These are phyloP conservation scores for Ascochyta lentis DNA, from an alignment of 2,329 filamentous ascomycete genomes.

Conservation along the genomic window DNA sequence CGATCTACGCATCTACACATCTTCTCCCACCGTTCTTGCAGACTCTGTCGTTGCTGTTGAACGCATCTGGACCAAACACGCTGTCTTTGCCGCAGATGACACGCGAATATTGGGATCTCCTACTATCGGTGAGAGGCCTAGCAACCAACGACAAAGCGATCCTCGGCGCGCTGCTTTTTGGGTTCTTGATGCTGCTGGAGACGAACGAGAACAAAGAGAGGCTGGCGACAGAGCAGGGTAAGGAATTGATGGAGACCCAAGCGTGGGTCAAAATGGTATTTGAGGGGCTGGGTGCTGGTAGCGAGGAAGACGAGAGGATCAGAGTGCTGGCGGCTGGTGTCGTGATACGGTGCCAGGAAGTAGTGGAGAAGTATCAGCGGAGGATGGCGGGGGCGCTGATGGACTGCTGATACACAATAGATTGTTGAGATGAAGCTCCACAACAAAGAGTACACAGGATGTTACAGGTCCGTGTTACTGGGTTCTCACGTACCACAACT, in stretches of 20 bases:
- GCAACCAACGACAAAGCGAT: conserved; percentile 65
- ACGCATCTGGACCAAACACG: conserved; percentile 82
- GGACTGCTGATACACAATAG: conserved; percentile 38
- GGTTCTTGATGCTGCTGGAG: conserved; percentile 80
- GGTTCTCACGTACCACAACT: too few relatives aligned
- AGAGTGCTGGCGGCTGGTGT: conserved; percentile 80
- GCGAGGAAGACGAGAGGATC: conserved; percentile 76
- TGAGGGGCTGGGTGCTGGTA: conserved; percentile 53
- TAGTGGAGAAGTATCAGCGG: conserved; percentile 81
- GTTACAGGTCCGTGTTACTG: neutral
- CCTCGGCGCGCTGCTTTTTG: conserved; percentile 77
- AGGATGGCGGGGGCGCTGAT: conserved; percentile 74
- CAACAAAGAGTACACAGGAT: neutral
- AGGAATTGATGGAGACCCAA: conserved; percentile 82
- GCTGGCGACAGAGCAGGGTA: conserved; percentile 75
- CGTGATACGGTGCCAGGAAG: conserved; percentile 78
- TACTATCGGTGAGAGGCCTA: conserved; percentile 71
- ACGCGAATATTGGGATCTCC: conserved; percentile 80
- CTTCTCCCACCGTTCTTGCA: conserved; percentile 82
- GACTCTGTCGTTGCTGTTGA: conserved; percentile 81
- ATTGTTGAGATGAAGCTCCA: neutral
- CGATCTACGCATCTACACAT: conserved; percentile 74
- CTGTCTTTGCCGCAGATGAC: conserved; percentile 80
- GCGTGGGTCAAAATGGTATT: conserved; percentile 86
- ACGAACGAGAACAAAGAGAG: conserved; percentile 76